Evolutionary conservation across 768 basidiomycete genomes (phyloP), one percentile per base, ranked within the genome.

Genomic region (Crepidotus variabilis): DNA sequence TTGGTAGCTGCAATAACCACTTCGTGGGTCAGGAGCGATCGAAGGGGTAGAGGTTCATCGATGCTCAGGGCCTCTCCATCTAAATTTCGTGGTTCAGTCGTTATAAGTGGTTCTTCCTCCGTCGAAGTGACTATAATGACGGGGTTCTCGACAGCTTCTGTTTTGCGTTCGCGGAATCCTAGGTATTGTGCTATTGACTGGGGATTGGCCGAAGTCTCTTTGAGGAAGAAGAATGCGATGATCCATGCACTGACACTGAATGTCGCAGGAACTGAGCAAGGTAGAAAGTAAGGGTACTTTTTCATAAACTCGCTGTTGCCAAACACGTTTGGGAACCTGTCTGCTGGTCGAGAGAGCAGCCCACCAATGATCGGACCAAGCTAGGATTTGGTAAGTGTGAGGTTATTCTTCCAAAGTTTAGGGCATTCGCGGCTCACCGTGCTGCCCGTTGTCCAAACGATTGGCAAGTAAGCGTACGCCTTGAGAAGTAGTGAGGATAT

Each of bases 381-480:
- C 73, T 74, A 45, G 45, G 22, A 6, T 23, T 54, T 51, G 50
- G 55, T 45, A 4, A 23, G 6, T 28, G 28, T 36, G 22, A n/a
- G n/a, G n/a, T n/a, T 36, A 36, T 48, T 24, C 49, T 21, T 33
- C 23, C 48, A 39, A 34, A 34, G 23, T 18, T 21, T 18, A 18
- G 21, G 55, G 36, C n/a, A 34, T 21, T 45, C 32, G 35, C 9
- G 8, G 52, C 73, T 67, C 56, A 79, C 73, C 33, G 75, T 72
- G 47, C 66, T 64, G 16, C 78, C 77, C 33, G 70, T 71, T 4
- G 74, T 73, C 76, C 75, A 77, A 28, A 73, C 71, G 52, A 79
- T 71, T 9, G 89, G 89, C 74, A 87, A 75, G 57, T 79, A 87
- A 0, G 85, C 82, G 69, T 86, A 90, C 4, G 85, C 78, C 78